phyloP scores from a whole-genome alignment of 192 early-diverging fungal genomes.

The Entomortierella lignicola region DNA sequence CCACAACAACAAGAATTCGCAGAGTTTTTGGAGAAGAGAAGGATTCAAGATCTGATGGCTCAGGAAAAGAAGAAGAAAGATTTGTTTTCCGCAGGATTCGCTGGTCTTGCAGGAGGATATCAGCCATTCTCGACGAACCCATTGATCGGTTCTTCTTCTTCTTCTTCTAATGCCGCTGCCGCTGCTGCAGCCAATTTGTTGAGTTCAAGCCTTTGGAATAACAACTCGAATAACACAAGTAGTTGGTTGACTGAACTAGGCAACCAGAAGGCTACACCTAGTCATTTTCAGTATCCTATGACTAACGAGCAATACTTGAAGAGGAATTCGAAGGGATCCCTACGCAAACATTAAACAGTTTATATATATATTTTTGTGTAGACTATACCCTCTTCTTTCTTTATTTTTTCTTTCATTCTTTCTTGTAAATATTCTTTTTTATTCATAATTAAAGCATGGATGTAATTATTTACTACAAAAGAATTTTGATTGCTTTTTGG shows the following conservation, averaged over 20 bases:
- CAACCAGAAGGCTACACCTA: not conserved
- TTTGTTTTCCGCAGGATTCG: constrained; percentile 25
- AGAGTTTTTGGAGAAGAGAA: constrained; percentile 29
- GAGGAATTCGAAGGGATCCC: not conserved
- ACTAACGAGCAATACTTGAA: constrained; percentile 27
- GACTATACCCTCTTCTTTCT: not conserved
- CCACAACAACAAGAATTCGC: constrained; percentile 30
- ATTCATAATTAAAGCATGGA: too few species aligned
- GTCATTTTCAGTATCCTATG: constrained; percentile 23
- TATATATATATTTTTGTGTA: not conserved
- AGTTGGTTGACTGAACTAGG: not conserved
- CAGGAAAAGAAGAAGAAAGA: constrained; percentile 41
- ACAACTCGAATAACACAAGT: not conserved
- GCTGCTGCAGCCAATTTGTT: not conserved
- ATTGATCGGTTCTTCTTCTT: not conserved
- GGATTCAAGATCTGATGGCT: constrained; percentile 19
- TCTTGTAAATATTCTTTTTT: not conserved
- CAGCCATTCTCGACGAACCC: not conserved
- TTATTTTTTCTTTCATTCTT: constrained; percentile 7
- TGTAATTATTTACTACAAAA: too few species aligned
- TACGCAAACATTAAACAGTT: not conserved
- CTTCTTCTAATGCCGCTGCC: not conserved
- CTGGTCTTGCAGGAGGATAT: not conserved
- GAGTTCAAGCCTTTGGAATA: not conserved
- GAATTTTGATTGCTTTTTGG: too few species aligned